Base-by-base conservation (phyloP, 768 basidiomycete genomes). In the Rhizopogon roseolus region DNA sequence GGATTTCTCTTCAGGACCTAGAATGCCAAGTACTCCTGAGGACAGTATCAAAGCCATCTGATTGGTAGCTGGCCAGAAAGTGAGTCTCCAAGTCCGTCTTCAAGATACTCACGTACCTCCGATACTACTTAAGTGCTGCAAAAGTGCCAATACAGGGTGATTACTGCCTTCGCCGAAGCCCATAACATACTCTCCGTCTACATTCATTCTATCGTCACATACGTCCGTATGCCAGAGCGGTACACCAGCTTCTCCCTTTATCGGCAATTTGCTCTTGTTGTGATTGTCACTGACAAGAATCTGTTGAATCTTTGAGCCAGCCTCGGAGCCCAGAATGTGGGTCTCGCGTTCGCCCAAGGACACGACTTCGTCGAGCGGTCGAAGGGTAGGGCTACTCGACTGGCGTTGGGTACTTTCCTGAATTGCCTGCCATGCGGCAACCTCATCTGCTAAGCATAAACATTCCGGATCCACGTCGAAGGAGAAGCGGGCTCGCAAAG, bases 221-320 rank as follows among this genome's bases (percentile, higher is more conserved):
- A 53, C 50, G n/a, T 52, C 27, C 29, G 37, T 49, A 19, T 42
- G 57, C 76, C 76, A 77, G 3, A 76, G 38, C 25, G 64, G 53
- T 22, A 73, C 58, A 1, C 65, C 69, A 9, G 57, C 54, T 11
- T 52, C 53, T 38, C 52, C 60, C 51, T 62, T 55, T 42, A 65
- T 60, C 0, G 51, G 59, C 40, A 38, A 54, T 48, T 65, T 70
- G 38, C 59, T 56, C 54, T 64, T 60, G 11, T 65, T 65, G 6
- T 53, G 65, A 45, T 68, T 72, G 54, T 83, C 76, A 14, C 66
- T 61, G 49, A 70, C 63, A 38, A 84, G 63, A 38, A 84, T 76
- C 49, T 69, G 71, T 16, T 63, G 66, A 41, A 84, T 73, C 9
- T 69, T 76, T 56, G 75, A 70, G 13, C 75, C 76, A 3, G 68